Evolutionary conservation across 108 stramenopile genomes (phyloP), one percentile per base, ranked within the genome.

Genomic region (Pseudonitzschia pungens): DNA sequence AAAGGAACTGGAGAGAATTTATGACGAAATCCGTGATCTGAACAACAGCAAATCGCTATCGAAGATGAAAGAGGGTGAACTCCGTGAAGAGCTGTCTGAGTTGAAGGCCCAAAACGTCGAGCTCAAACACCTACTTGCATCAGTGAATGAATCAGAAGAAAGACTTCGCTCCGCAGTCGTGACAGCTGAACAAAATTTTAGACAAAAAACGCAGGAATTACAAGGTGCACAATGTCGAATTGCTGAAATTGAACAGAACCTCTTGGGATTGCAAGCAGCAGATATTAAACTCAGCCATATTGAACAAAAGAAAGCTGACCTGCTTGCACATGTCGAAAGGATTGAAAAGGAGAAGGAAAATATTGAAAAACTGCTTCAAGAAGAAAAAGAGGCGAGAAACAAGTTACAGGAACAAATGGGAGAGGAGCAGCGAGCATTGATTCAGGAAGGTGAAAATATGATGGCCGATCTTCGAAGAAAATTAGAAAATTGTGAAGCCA

Each of bases 371-470:
- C 63, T 65, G 26, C 58, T 91, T 22, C 75, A 86, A 48, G 32
- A 66, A 40, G 84, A 86, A 64, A 73, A 72, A 12, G 64, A 72
- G 12, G 83, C 74, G 36, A 69, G 77, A 36, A 74, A 81, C 24
- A 71, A 77, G 67, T 31, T 89, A 12, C 74, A 80, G 51, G 58
- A 52, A 21, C 76, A 77, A 55, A 80, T 86, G 65, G 87, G 87
- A 21, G 93, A 94, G 51, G 93, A 94, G 68, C 87, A 91, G 69
- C 81, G 86, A 42, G 29, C 66, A 4, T 45, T 91, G 56, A 74
- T 94, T 41, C 71, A 68, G n/a, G 90, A 94, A 58, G 91, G 84
- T 42, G 87, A 92, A 69, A 80, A 72, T 12, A 75, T 70, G 64
- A 89, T 92, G 81, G 28, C 67, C 9, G 33, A 68, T 24, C 75